phyloP scores from a whole-genome alignment of 2,329 filamentous ascomycete species.

The Ophiostoma fasciatum region DNA sequence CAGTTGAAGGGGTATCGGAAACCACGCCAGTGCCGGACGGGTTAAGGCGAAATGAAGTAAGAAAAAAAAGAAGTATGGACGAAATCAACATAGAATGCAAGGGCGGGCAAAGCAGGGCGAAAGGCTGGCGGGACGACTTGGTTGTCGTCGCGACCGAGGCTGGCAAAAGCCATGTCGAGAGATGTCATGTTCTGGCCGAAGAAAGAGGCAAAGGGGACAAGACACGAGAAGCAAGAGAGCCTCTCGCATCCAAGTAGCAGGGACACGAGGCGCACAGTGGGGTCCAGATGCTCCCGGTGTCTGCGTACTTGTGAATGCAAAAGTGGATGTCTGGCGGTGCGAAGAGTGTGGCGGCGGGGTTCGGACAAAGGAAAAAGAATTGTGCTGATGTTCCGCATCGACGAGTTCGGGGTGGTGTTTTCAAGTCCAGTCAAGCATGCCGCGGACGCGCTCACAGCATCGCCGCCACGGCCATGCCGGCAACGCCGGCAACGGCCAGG shows the following conservation, averaged over 20 bases:
- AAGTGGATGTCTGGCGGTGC: neutral
- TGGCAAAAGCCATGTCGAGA: no score
- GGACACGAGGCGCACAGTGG: no score
- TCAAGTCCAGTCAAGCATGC: no score
- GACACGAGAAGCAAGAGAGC: no score
- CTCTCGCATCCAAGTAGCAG: no score
- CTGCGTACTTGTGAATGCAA: no score
- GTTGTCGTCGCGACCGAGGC: no score
- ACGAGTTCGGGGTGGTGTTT: slow-evolving; percentile 11
- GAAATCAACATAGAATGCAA: neutral
- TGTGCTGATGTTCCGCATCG: slow-evolving; percentile 17
- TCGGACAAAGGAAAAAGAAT: neutral
- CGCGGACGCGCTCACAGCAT: slow-evolving; percentile 38
- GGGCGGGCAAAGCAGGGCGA: no score
- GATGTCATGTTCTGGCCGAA: no score
- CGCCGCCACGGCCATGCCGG: slow-evolving; percentile 24
- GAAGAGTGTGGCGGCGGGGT: neutral
- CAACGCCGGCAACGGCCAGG: slow-evolving; percentile 30
- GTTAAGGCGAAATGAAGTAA: neutral
- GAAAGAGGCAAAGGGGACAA: slow-evolving; percentile 8
- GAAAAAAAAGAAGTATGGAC: neutral
- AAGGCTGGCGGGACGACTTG: no score
- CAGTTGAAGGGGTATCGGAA: slow-evolving; percentile 6
- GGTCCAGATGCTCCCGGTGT: no score
- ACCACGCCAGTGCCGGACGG: neutral